Percentiles rank a stretch among this genome's conserved stretches.
Conservation (phyloP, 1,284 basidiomycete genomes). For the Leccinum subrobustum region DNA sequence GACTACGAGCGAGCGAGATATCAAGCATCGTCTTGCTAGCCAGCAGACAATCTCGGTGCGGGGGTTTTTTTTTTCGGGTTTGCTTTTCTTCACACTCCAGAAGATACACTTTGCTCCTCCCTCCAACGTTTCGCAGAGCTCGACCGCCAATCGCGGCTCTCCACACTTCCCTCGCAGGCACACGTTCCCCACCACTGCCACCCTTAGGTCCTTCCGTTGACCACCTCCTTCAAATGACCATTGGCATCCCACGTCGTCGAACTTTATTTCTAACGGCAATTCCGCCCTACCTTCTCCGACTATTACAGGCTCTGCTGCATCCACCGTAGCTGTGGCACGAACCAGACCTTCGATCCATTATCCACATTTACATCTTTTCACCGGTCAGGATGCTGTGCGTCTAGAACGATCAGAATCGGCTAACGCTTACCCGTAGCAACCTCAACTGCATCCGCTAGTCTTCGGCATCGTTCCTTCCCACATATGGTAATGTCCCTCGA, state of each 20-base stretch:
- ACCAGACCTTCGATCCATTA: slow-evolving; percentile 15
- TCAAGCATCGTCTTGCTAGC: too few species aligned
- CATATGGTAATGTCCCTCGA: slow-evolving; percentile 25
- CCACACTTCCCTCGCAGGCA: slow-evolving; percentile 37
- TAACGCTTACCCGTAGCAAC: slow-evolving; percentile 9
- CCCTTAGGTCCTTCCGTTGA: slow-evolving; percentile 27
- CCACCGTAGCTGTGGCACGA: slow-evolving; percentile 14
- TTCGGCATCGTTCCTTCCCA: slow-evolving; percentile 20
- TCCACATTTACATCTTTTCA: slow-evolving; percentile 18
- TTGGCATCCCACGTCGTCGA: slow-evolving; percentile 22
- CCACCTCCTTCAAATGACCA: slow-evolving; percentile 11
- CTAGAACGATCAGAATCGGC: slow-evolving; percentile 3
- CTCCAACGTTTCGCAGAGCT: slow-evolving; percentile 54
- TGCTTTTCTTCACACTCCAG: slow-evolving; percentile 5
- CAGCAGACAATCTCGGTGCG: too few species aligned
- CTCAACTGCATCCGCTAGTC: slow-evolving; percentile 14
- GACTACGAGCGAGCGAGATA: too few species aligned
- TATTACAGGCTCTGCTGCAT: slow-evolving; percentile 5
- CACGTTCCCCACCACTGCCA: slow-evolving; percentile 37
- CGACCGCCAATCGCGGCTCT: slow-evolving; percentile 47
- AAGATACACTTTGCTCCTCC: slow-evolving; percentile 44
- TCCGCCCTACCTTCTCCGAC: slow-evolving; percentile 4
- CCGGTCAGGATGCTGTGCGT: slow-evolving; percentile 19
- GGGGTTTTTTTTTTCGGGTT: too few species aligned
- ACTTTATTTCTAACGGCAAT: slow-evolving; percentile 18